Evolutionary conservation across 176 grass and related monocot genomes (phyloP).

Genomic region (Paspalum vaginatum): DNA sequence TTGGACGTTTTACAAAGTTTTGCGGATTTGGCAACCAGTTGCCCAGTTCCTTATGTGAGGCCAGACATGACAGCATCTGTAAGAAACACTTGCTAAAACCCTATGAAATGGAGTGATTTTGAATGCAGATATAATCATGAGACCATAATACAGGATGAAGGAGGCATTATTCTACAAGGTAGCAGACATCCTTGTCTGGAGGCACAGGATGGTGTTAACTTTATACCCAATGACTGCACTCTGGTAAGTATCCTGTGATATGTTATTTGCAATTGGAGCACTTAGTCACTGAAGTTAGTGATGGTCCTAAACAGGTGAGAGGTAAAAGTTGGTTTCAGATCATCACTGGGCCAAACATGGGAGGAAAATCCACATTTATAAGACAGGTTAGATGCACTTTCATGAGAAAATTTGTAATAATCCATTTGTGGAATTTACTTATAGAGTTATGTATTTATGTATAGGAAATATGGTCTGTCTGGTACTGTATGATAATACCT

Average conservation of each 20-base stretch:
- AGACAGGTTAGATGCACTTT: slow-evolving; percentile 68
- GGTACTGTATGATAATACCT: slow-evolving; percentile 12
- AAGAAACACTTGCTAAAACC: slow-evolving; percentile 49
- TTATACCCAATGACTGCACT: slow-evolving; percentile 96
- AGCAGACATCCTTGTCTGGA: slow-evolving; percentile 97
- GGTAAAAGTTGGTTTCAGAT: slow-evolving; percentile 99
- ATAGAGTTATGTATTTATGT: slow-evolving; percentile 12
- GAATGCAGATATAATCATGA: slow-evolving; percentile 20
- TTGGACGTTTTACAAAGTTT: slow-evolving; percentile 96
- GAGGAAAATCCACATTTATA: slow-evolving; percentile 98
- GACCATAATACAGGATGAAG: slow-evolving; percentile 67
- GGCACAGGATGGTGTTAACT: slow-evolving; percentile 95
- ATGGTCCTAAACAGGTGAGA: slow-evolving; percentile 67
- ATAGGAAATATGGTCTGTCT: slow-evolving; percentile 12
- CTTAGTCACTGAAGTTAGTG: slow-evolving; percentile 3
- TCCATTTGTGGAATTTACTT: slow-evolving; percentile 17
- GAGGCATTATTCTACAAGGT: slow-evolving; percentile 93
- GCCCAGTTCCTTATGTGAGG: slow-evolving; percentile 87
- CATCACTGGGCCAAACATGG: slow-evolving; percentile 99
- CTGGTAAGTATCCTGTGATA: slow-evolving; percentile 57
- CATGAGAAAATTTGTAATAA: background rate
- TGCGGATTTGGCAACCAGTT: slow-evolving; percentile 85
- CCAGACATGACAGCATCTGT: slow-evolving; percentile 86
- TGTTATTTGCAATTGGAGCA: slow-evolving; percentile 17
- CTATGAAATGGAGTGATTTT: slow-evolving; percentile 32